Evolutionary conservation across 2,329 filamentous ascomycete genomes (phyloP).

Genomic region (Beauveria sp.): DNA sequence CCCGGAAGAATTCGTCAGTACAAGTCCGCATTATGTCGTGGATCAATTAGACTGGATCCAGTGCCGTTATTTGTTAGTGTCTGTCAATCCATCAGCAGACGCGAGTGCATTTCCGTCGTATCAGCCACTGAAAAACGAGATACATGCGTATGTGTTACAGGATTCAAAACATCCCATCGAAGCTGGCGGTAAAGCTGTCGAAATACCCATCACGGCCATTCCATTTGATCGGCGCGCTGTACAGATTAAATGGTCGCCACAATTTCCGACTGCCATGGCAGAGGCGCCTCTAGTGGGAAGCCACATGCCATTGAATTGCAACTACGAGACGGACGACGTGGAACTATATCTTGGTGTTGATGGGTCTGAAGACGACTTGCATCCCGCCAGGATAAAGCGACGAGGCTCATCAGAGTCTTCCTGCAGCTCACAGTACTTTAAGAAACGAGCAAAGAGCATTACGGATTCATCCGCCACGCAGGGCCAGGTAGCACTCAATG

Average conservation of each 20-base stretch:
- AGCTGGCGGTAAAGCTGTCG: not conserved
- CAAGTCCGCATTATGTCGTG: slow-evolving; percentile 61
- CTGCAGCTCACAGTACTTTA: not conserved
- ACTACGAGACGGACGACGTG: not conserved
- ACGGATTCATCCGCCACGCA: too few species aligned
- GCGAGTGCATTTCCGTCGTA: slow-evolving; percentile 13
- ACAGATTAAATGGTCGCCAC: not conserved
- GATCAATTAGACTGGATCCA: slow-evolving; percentile 78
- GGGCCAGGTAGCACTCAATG: not conserved
- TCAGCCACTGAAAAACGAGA: not conserved
- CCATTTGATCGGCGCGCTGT: slow-evolving; percentile 8
- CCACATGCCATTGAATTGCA: not conserved
- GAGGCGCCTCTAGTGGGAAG: too few species aligned
- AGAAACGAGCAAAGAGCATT: not conserved
- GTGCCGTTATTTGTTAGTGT: slow-evolving; percentile 71
- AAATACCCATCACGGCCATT: slow-evolving; percentile 23
- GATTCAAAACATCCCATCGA: slow-evolving; percentile 15
- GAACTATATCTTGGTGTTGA: not conserved
- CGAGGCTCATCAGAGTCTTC: not conserved
- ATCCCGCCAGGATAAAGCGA: not conserved
- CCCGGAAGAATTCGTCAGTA: slow-evolving; percentile 51
- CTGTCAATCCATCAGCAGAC: slow-evolving; percentile 13
- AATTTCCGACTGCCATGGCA: not conserved
- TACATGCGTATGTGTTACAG: slow-evolving; percentile 21
- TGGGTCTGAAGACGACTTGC: not conserved